Conservation (phyloP, 495 filamentous ascomycete genomes). For the Daldinia bambusicola region DNA sequence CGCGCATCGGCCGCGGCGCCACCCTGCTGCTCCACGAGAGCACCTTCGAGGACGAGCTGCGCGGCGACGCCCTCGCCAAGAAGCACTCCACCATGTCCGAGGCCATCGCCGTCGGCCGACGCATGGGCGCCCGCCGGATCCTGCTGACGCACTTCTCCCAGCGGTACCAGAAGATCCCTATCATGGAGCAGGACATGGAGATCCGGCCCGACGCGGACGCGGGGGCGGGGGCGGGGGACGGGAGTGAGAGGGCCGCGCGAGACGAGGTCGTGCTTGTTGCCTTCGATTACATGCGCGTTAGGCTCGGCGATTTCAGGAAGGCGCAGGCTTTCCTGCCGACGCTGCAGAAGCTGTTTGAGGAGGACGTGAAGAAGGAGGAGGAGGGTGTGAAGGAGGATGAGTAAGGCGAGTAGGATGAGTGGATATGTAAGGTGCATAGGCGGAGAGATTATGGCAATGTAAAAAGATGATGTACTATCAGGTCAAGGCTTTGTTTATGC, state of each 20-base stretch:
- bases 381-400: constrained; percentile 20
- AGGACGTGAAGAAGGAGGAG: constrained; percentile 19
- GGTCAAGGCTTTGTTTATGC: not conserved
- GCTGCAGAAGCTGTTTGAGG: constrained; percentile 72
- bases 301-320: constrained; percentile 79
- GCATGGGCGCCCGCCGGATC: constrained; percentile 79
- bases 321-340: constrained; percentile 80
- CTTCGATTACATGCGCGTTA: constrained; percentile 89
- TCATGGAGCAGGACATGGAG: constrained; percentile 52
- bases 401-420: too few relatives aligned
- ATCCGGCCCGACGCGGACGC: constrained; percentile 22
- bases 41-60: constrained; percentile 88
- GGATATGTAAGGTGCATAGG: too few relatives aligned
- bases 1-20: constrained; percentile 73
- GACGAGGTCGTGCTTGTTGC: constrained; percentile 74
- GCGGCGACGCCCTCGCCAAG: constrained; percentile 82
- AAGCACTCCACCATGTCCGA: constrained; percentile 88
- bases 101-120: constrained; percentile 77
- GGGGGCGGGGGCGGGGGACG: too few relatives aligned
- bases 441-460: not conserved
- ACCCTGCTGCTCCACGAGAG: constrained; percentile 94
- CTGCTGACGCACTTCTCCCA: constrained; percentile 95
- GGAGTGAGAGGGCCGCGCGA: constrained; percentile 28
- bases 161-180: constrained; percentile 87
- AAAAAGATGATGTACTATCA: not conserved